Evolutionary conservation across 345 rosid genomes (phyloP).

Genomic region (Populus alba): DNA sequence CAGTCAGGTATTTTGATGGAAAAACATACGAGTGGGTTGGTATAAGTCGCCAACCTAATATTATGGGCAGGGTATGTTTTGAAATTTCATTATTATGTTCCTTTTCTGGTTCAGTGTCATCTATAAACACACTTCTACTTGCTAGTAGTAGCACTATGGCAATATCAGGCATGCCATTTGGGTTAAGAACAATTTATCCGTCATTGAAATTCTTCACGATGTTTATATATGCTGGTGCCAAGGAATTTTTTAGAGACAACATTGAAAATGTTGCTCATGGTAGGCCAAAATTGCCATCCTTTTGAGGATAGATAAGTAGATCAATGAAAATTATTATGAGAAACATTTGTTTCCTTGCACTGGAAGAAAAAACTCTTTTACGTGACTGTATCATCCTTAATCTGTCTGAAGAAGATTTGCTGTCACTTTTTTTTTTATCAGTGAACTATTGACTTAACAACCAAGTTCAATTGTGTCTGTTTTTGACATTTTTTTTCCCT

Average conservation of each 20-base stretch:
- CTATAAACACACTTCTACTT: not conserved
- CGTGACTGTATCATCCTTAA: not conserved
- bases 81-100: not conserved
- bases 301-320: not conserved
- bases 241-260: not conserved
- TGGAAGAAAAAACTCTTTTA: not conserved
- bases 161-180: not conserved
- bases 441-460: not conserved
- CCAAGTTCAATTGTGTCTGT: not conserved
- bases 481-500: not conserved
- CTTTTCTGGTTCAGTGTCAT: not conserved
- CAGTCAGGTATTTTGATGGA: slow-evolving; percentile 92
- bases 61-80: slow-evolving; percentile 67
- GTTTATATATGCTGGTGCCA: not conserved
- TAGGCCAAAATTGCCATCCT: not conserved
- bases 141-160: not conserved
- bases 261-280: not conserved
- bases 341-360: not conserved
- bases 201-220: not conserved
- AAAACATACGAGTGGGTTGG: slow-evolving; percentile 99
- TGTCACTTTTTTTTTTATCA: not conserved
- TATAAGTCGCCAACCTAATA: slow-evolving; percentile 91
- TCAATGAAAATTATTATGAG: not conserved
- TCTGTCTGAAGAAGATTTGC: not conserved
- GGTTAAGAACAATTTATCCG: not conserved